Conservation (phyloP, 495 filamentous ascomycete genomes). For the Xylaria intraflava region DNA sequence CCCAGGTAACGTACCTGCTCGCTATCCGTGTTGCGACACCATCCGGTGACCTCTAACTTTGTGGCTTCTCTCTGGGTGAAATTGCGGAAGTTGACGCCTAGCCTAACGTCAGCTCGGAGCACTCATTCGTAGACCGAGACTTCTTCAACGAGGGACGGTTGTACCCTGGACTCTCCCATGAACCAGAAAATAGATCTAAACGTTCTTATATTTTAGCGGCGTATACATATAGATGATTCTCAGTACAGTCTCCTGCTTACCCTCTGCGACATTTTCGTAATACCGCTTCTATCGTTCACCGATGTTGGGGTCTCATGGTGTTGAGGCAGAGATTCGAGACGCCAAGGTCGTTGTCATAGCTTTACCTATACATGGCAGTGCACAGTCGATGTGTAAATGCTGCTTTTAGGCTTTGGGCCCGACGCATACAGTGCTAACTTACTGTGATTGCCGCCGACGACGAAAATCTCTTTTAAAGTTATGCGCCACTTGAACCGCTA, state of each 20-base stretch:
- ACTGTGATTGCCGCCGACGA: too few relatives aligned
- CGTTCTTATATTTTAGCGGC: neutral
- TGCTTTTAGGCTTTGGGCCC: too few relatives aligned
- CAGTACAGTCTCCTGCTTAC: slow-evolving; percentile 7
- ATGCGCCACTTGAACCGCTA: too few relatives aligned
- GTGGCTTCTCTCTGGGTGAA: slow-evolving; percentile 65
- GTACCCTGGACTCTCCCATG: slow-evolving; percentile 52
- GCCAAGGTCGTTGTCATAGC: too few relatives aligned
- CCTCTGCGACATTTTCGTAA: slow-evolving; percentile 26
- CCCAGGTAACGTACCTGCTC: slow-evolving; percentile 49
- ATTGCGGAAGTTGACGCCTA: slow-evolving; percentile 71
- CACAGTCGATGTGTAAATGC: too few relatives aligned
- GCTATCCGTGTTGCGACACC: slow-evolving; percentile 67
- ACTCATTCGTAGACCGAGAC: neutral
- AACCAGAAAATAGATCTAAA: slow-evolving; percentile 47
- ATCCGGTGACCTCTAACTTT: slow-evolving; percentile 63
- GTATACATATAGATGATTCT: neutral
- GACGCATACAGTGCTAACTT: too few relatives aligned
- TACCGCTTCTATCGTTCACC: neutral
- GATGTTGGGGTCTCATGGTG: neutral
- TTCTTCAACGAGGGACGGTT: neutral
- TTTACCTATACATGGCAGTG: too few relatives aligned
- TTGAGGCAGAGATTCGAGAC: too few relatives aligned
- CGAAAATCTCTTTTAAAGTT: too few relatives aligned
- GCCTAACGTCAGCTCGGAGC: slow-evolving; percentile 19